These are phyloP conservation scores for Leonotis leonurus DNA, from an alignment of 257 asterid species.

Conservation along the genomic window DNA sequence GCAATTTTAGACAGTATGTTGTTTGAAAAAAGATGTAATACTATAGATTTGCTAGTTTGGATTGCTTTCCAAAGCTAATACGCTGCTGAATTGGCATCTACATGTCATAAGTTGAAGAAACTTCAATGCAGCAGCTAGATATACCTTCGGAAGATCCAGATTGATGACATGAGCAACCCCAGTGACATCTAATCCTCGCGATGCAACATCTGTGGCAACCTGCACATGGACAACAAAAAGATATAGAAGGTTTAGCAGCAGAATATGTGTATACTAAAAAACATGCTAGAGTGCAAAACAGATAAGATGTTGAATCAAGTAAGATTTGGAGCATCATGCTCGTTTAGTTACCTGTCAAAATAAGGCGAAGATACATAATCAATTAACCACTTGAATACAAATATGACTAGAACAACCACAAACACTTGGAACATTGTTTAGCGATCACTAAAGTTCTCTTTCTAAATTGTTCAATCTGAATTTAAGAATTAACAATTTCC, in stretches of 20 bases:
- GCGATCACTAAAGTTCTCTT: neutral
- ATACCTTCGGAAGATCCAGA: conserved; percentile 87
- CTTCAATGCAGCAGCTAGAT: conserved; percentile 10
- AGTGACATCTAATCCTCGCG: conserved; percentile 85
- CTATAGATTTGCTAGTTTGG: neutral
- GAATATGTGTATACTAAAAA: neutral
- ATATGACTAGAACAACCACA: neutral
- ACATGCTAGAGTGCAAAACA: neutral
- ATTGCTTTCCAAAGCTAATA: neutral
- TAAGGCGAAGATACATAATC: neutral
- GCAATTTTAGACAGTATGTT: neutral
- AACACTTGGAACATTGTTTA: neutral
- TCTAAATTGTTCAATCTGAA: neutral
- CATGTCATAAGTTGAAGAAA: too few species aligned
- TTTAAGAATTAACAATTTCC: neutral
- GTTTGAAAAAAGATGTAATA: neutral
- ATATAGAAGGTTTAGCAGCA: neutral
- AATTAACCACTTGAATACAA: neutral
- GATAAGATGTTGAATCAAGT: neutral
- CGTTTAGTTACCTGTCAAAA: neutral
- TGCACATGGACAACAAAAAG: conserved; percentile 26
- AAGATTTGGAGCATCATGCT: neutral
- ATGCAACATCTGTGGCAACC: conserved; percentile 97
- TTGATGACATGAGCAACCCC: conserved; percentile 86
- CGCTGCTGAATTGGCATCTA: neutral